Percentiles rank a stretch among this genome's conserved stretches.
These are phyloP conservation scores for Cenchrus fungigraminus DNA, from an alignment of 176 grass and related monocot genomes.

Conservation along the genomic window DNA sequence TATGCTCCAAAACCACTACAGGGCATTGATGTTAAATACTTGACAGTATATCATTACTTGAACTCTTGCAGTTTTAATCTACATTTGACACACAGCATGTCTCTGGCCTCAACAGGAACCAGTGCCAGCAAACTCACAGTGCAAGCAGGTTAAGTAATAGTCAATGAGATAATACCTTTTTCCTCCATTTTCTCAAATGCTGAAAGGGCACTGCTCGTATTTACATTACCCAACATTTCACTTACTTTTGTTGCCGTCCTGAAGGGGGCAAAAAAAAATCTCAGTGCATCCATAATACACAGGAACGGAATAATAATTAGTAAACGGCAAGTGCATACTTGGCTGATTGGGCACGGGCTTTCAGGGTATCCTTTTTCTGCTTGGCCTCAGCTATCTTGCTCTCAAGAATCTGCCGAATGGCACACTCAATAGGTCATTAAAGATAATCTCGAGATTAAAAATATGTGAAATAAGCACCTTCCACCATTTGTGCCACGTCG, in stretches of 20 bases:
- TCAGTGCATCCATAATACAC: constrained; percentile 16
- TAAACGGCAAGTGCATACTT: constrained; percentile 59
- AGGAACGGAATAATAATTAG: constrained; percentile 20
- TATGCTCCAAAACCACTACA: not conserved
- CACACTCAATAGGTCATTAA: constrained; percentile 32
- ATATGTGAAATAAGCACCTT: not conserved
- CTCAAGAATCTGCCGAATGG: constrained; percentile 79
- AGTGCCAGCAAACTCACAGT: not conserved
- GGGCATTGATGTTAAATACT: not conserved
- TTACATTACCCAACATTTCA: constrained; percentile 97
- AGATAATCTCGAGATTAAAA: not conserved
- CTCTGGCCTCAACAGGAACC: not conserved
- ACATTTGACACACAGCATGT: not conserved
- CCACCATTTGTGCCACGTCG: not conserved
- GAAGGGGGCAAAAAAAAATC: not conserved
- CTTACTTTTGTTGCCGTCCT: constrained; percentile 99
- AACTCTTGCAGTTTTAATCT: constrained; percentile 9
- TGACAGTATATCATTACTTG: too few relatives aligned
- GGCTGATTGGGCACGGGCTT: constrained; percentile 98
- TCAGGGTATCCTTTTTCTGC: constrained; percentile 97
- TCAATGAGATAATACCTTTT: constrained; percentile 62
- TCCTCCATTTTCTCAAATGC: constrained; percentile 99
- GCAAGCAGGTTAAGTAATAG: not conserved
- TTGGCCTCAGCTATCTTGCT: constrained; percentile 98
- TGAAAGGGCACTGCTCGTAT: constrained; percentile 94